Conservation (phyloP, 129 eudicot species). For the Lactuca sativa region DNA sequence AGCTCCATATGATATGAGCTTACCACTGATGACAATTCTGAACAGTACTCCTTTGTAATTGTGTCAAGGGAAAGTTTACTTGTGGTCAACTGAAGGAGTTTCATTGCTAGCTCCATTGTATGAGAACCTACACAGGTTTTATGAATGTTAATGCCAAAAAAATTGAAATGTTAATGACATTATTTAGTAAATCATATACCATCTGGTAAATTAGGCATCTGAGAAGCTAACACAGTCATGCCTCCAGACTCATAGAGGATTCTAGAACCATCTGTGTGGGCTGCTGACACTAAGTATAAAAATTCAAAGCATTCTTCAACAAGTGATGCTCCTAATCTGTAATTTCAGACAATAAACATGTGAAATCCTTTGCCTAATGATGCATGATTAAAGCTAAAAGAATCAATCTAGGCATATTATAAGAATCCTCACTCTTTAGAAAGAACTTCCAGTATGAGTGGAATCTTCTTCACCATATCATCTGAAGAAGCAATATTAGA, state of each 20-base stretch:
- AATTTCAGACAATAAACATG: conserved; percentile 16
- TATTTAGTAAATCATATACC: conserved; percentile 46
- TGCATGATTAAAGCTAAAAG: not conserved
- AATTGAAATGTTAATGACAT: not conserved
- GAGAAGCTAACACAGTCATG: conserved; percentile 56
- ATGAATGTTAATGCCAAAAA: conserved; percentile 10
- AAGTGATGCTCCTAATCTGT: conserved; percentile 48
- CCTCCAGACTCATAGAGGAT: conserved; percentile 62
- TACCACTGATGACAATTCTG: conserved; percentile 67
- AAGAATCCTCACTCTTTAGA: conserved; percentile 43
- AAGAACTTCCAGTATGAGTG: conserved; percentile 51
- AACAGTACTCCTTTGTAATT: conserved; percentile 41
- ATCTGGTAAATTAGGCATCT: conserved; percentile 52
- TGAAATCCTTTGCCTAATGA: not conserved
- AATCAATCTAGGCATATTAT: conserved; percentile 9
- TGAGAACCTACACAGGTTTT: conserved; percentile 54
- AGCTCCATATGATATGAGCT: conserved; percentile 20
- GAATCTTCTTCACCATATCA: conserved; percentile 58
- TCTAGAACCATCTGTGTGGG: conserved; percentile 51
- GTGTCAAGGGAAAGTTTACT: conserved; percentile 53
- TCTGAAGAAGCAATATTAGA: conserved; percentile 63
- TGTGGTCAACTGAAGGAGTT: conserved; percentile 58
- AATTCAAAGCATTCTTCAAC: conserved; percentile 73
- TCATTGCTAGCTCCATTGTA: conserved; percentile 55
- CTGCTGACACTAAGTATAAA: conserved; percentile 56